phyloP scores from a whole-genome alignment of 805 yeast species.

The Yamadazyma sp. region DNA sequence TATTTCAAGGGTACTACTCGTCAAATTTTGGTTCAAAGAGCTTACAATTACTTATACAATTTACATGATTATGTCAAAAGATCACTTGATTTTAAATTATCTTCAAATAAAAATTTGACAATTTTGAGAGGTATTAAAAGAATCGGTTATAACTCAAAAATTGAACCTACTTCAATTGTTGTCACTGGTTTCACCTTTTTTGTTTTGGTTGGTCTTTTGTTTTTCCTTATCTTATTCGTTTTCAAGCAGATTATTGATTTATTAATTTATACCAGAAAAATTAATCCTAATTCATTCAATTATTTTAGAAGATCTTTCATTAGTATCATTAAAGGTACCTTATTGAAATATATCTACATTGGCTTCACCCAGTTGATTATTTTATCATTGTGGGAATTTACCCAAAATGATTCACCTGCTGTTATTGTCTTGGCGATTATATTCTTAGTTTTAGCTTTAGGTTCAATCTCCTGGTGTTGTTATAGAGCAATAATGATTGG shows the following conservation, averaged over 20 bases:
- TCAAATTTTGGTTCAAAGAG: conserved; percentile 75
- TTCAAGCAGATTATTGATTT: conserved; percentile 52
- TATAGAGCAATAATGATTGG: conserved; percentile 67
- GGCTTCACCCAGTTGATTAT: conserved; percentile 82
- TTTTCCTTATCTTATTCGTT: conserved; percentile 57
- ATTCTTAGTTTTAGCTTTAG: conserved; percentile 59
- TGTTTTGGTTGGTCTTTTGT: conserved; percentile 68
- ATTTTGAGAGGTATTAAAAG: conserved; percentile 86
- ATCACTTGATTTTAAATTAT: conserved; percentile 33
- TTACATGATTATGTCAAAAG: conserved; percentile 26
- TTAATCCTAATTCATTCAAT: conserved; percentile 45
- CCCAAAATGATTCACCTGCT: conserved; percentile 79
- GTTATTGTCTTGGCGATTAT: conserved; percentile 78
- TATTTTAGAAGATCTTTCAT: conserved; percentile 56
- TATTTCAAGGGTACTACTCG: conserved; percentile 59
- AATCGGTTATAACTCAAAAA: conserved; percentile 69
- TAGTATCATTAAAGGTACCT: conserved; percentile 67
- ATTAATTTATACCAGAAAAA: conserved; percentile 45
- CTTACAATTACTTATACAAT: conserved; percentile 30
- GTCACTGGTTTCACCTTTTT: conserved; percentile 87
- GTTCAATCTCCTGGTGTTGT: conserved; percentile 61
- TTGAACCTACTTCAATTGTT: conserved; percentile 82
- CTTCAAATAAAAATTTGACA: conserved; percentile 56
- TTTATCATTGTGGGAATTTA: conserved; percentile 85
- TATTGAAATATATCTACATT: conserved; percentile 75